Base-by-base conservation (phyloP, 164 flowering plant genomes). In the Magnolia kwangsiensis region DNA sequence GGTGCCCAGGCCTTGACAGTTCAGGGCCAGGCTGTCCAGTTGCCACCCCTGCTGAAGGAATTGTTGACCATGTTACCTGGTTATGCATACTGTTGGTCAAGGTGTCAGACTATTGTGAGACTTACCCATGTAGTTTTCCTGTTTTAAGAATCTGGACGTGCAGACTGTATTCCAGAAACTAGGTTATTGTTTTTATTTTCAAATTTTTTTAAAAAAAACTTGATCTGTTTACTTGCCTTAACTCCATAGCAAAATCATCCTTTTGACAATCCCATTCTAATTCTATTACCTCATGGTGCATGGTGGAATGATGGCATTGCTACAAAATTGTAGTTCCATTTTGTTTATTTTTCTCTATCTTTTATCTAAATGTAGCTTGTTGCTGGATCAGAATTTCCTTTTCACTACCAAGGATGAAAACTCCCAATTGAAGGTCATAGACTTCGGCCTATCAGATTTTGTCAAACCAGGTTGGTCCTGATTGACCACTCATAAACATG, bases 381-480 rank as follows among this genome's bases (percentile, higher is more conserved):
- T 85, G 37, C 19, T 86, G 83, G 69, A 74, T 24, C 97, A 96
- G 99, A 96, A 96, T 81, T 96, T 96, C 72, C 77, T 96, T 80
- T 96, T 88, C 79, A 81, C 85, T 1, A 84, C 96, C 0, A 94
- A 90, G 83, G 99, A 92, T 49, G 96, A 94, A 77, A 84, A 85
- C 76, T 86, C 99, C 1, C 85, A 79, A 76, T 86, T 96, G 83
- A 96, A 94, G 81, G 97, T 90, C 69, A 96, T 96, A 73, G 99
- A 96, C 80, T 96, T 96, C 82, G 99, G 99, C 23, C 82, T 96
- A 71, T 96, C 99, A 72, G 99, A 96, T 86, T 96, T 89, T 82
- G 96, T 91, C 23, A 92, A 85, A 81, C 99, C 97, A 92, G 99
- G 99, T 95, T 78, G 64, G 76, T 75, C 78, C 72, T 69, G 37